Conservation (phyloP, 768 basidiomycete species). For the Mycena capillaripes region DNA sequence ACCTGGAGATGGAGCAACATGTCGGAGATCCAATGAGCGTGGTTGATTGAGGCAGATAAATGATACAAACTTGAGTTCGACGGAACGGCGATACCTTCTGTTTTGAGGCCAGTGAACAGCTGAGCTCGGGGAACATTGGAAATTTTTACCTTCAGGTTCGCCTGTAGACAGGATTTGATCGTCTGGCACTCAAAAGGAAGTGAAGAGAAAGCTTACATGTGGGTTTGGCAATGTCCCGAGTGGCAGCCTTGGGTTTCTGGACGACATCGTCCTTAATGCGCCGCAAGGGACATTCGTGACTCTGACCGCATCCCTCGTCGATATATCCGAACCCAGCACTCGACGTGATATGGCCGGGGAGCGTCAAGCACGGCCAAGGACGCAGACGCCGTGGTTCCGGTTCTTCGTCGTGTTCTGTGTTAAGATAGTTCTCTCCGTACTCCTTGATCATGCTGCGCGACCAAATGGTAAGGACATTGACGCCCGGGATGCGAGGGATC, state of each 20-base stretch:
- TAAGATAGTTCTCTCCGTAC: slow-evolving; percentile 43
- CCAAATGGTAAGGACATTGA: slow-evolving; percentile 47
- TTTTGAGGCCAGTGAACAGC: not conserved
- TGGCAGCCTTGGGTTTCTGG: not conserved
- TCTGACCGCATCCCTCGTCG: slow-evolving; percentile 1
- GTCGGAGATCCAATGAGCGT: not conserved
- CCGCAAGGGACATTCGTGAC: not conserved
- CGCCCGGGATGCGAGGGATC: slow-evolving; percentile 42
- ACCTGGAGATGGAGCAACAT: not conserved
- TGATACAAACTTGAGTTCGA: not conserved
- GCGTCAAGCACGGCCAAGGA: slow-evolving; percentile 35
- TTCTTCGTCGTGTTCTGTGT: slow-evolving; percentile 23
- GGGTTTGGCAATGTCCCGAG: not conserved
- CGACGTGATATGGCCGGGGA: slow-evolving; percentile 17
- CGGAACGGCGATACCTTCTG: not conserved
- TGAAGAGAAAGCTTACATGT: not conserved
- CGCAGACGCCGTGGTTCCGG: slow-evolving; percentile 31
- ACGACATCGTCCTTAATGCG: not conserved
- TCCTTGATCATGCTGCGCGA: slow-evolving; percentile 52
- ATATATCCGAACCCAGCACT: not conserved
- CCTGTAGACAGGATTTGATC: not conserved
- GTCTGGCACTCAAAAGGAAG: not conserved
- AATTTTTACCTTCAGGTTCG: not conserved
- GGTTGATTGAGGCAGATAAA: not conserved
- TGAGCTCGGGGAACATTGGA: not conserved